Conservation (phyloP, 805 yeast genomes). For the Barnettozyma sp. region DNA sequence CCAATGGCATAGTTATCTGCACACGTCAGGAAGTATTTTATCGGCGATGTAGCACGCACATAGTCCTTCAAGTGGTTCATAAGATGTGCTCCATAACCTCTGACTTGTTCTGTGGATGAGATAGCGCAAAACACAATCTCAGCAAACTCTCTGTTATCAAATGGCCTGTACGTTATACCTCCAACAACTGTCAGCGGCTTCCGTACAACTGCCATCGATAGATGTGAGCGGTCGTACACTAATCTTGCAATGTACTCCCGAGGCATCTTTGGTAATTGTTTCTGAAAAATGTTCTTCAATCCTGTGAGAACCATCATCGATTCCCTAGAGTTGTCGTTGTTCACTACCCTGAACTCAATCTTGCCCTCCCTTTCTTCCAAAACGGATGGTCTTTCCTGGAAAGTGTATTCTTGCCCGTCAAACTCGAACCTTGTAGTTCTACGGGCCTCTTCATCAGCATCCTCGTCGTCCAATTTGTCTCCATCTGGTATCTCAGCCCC, state of each 20-base stretch:
- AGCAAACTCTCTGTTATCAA: conserved; percentile 84
- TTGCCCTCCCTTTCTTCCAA: conserved; percentile 89
- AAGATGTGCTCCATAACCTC: conserved; percentile 97
- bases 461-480: conserved; percentile 22
- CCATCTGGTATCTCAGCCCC: conserved; percentile 22
- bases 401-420: conserved; percentile 76
- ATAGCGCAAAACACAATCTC: conserved; percentile 99
- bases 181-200: conserved; percentile 95
- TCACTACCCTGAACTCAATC: conserved; percentile 93
- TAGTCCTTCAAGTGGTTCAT: conserved; percentile 98
- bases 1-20: conserved; percentile 99
- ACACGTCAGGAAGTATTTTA: conserved; percentile 83
- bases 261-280: conserved; percentile 98
- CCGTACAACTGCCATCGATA: conserved; percentile 92
- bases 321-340: conserved; percentile 85
- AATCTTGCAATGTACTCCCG: conserved; percentile 90
- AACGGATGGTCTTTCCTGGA: conserved; percentile 89
- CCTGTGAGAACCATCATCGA: conserved; percentile 91
- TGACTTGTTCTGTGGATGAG: conserved; percentile 92
- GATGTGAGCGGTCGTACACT: conserved; percentile 89
- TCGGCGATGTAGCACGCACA: conserved; percentile 79
- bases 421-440: conserved; percentile 36
- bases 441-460: conserved; percentile 29
- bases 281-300: conserved; percentile 89
- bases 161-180: conserved; percentile 94